A percentile compares a stretch with the other conserved stretches of the same genome.
Conservation (phyloP, 2,329 filamentous ascomycete genomes). For the Ilyonectria destructans region DNA sequence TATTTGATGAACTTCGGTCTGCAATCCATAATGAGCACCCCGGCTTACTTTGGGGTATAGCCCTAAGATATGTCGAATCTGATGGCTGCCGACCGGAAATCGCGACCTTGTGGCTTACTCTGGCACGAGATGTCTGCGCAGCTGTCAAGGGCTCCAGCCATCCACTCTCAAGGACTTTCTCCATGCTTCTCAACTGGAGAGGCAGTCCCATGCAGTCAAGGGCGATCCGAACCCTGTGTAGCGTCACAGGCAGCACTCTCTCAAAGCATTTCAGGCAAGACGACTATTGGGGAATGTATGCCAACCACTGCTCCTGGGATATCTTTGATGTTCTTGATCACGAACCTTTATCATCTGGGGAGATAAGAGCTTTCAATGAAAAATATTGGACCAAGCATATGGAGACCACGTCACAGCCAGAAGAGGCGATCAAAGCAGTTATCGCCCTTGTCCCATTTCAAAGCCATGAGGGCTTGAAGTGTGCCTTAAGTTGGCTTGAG, state of each 20-base stretch:
- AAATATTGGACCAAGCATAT: not conserved
- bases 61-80: not conserved
- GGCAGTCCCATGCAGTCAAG: not conserved
- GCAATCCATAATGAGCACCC: not conserved
- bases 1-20: not conserved
- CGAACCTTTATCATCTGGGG: not conserved
- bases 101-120: not conserved
- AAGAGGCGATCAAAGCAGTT: not conserved
- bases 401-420: not conserved
- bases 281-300: fast-evolving
- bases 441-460: too few species aligned
- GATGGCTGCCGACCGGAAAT: not conserved
- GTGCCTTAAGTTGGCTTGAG: not conserved
- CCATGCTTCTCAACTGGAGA: not conserved
- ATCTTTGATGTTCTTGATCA: not conserved
- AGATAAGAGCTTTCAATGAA: not conserved
- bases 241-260: not conserved
- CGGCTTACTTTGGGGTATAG: not conserved
- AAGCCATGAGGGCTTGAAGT: not conserved
- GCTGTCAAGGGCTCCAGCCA: not conserved
- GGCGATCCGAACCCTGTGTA: not conserved
- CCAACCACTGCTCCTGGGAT: not conserved
- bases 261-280: not conserved
- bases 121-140: not conserved
- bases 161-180: not conserved